Evolutionary conservation across 2,329 filamentous ascomycete genomes (phyloP), one percentile per base, ranked within the genome.

Genomic region (Amphichorda felina): DNA sequence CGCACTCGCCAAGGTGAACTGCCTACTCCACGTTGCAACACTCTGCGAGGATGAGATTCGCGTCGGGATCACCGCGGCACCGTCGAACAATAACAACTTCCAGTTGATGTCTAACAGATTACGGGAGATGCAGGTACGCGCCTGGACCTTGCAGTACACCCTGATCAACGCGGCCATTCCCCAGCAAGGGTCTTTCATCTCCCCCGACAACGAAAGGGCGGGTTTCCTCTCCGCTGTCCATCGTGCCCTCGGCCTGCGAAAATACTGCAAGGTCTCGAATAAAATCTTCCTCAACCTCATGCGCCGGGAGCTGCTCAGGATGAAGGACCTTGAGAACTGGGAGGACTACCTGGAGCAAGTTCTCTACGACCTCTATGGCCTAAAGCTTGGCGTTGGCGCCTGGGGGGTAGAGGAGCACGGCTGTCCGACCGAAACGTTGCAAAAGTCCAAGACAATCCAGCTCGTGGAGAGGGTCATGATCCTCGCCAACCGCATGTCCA

Each of bases 281-380:
- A 89, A 91, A 51, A 75, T 85, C 14, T 91, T 98, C 57, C 68
- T 96, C 18, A 88, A 87, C 51, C 73, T 95, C 55, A 81, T 91
- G 63, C 89, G 88, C 38, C 71, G 83, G 5, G 91, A 98, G 51
- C 68, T 96, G 31, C 66, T 94, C 18, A 76, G 77, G 33, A 69
- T 89, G 46, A 75, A 78, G 43, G 74, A 82, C 34, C 72, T 88
- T 21, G 79, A 88, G 38, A 84, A 84, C 44, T 87, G 82, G 65
- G 87, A 94, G 48, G 77, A 80, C 44, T 88, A 96, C 50, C 70
- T 96, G 13, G 81, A 82, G 7, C 87, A 94, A 51, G 79, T 93
- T 1, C 66, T 93, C 2, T 87, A 79, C 50, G 86, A 94, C 50
- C 64, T 94, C 10, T 81, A 93, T 51, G 84, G 83, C 13, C 66